A percentile compares a stretch with the other conserved stretches of the same genome.
phyloP scores from a whole-genome alignment of 768 basidiomycete genomes.

The Coprinopsis strossmayeri region DNA sequence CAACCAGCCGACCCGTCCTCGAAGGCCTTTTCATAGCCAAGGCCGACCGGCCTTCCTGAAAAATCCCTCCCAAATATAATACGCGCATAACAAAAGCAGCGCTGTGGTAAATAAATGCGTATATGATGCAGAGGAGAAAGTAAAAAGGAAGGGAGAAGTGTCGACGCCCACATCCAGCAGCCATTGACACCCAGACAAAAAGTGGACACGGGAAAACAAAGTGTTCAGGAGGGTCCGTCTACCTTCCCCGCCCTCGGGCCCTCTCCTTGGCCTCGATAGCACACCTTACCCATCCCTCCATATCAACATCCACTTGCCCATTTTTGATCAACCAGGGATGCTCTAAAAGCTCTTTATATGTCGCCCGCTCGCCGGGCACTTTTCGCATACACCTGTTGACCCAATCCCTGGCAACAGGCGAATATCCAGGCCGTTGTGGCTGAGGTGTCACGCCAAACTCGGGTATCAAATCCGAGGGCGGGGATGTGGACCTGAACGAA shows the following conservation, averaged over 20 bases:
- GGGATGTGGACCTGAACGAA: neutral
- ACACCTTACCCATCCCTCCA: constrained; percentile 13
- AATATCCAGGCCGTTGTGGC: constrained; percentile 30
- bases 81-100: too few species aligned
- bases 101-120: too few species aligned
- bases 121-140: neutral
- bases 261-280: constrained; percentile 6
- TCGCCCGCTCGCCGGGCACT: constrained; percentile 71
- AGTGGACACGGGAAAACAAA: neutral
- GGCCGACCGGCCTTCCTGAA: too few species aligned
- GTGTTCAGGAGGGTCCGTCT: neutral
- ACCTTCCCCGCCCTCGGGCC: constrained; percentile 2
- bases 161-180: neutral
- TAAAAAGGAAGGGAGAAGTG: neutral
- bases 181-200: neutral
- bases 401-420: constrained; percentile 72
- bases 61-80: too few species aligned
- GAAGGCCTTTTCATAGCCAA: too few species aligned
- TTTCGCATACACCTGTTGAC: constrained; percentile 77
- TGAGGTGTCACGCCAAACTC: neutral
- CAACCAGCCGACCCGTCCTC: too few species aligned
- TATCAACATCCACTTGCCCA: constrained; percentile 8
- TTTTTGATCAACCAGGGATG: constrained; percentile 11
- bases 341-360: constrained; percentile 70
- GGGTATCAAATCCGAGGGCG: neutral